Base-by-base conservation (phyloP, 2,329 filamentous ascomycete species). In the Botryotinia calthae region DNA sequence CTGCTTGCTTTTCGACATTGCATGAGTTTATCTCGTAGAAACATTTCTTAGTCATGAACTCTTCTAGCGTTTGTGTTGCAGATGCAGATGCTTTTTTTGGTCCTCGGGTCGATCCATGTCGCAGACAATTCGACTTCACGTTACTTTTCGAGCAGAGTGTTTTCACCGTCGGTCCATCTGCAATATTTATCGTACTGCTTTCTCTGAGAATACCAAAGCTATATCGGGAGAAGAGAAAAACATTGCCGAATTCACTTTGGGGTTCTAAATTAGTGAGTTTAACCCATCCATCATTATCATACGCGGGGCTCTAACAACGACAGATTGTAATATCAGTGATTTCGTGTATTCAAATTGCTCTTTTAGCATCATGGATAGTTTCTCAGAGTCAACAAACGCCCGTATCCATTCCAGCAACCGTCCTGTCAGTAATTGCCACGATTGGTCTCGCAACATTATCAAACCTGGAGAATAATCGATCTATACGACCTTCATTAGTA, bases 21-120 rank as follows among this genome's bases (percentile, higher is more conserved):
- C 22, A 25, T 22, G 34, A n/a, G 12, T 40, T 4, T n/a, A 5
- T 2, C 34, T 42, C 6, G 37, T n/a, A 22, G 5, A 62, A 25
- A 37, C 40, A 16, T 16, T 40, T 44, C 25, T 28, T 40, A 37
- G 40, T 40, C 56, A 70, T 59, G 67, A 62, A 62, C 34, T 18
- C 40, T n/a, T 62, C 54, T n/a, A 68, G 48, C 28, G 89, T 86
- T 70, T 82, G 70, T 44, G 14, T 63, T 7, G 31, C 34, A 65
- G 42, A 65, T 65, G 59, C 58, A 16, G 71, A 73, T 59, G 31
- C n/a, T 14, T 22, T 34, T 22, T 71, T 73, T 44, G 67, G 67
- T 20, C 72, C 72, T 40, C 42, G 2, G 25, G 48, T 71, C 25
- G 28, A 40, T n/a, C 40, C 64, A 44, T 65, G 59, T 25, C 37